Evolutionary conservation across 139 green algal species (phyloP).

Genomic region (Nannochloris sp.): DNA sequence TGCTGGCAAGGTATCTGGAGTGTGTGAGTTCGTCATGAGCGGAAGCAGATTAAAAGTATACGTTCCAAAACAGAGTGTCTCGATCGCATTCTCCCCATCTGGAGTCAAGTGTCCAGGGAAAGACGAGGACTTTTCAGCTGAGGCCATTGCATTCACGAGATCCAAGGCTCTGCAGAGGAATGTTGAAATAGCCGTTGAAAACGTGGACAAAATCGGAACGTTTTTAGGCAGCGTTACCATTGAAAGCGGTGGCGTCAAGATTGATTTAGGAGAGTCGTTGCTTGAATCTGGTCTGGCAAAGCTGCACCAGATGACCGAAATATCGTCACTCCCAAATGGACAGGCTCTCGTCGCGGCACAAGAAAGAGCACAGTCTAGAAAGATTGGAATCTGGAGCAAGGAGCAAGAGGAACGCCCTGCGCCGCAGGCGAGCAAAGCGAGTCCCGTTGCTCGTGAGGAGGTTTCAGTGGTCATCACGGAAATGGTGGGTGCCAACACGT

Average conservation of each 20-base stretch:
- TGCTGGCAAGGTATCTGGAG: constrained; percentile 45
- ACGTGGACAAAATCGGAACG: constrained; percentile 79
- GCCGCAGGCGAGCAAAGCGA: not conserved
- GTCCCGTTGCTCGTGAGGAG: not conserved
- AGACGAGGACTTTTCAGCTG: constrained; percentile 73
- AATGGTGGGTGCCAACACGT: constrained; percentile 51
- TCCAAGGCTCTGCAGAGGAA: constrained; percentile 61
- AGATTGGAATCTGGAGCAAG: constrained; percentile 67
- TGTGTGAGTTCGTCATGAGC: constrained; percentile 79
- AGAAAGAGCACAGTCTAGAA: constrained; percentile 51
- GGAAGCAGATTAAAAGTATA: constrained; percentile 73
- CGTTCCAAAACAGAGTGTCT: constrained; percentile 79
- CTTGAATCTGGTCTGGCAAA: constrained; percentile 66
- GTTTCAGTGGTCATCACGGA: constrained; percentile 74
- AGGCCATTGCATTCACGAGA: constrained; percentile 77
- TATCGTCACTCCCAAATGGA: constrained; percentile 21
- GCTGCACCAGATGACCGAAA: constrained; percentile 64
- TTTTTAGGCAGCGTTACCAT: constrained; percentile 74
- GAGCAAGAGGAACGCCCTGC: constrained; percentile 4
- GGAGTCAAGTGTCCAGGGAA: constrained; percentile 63
- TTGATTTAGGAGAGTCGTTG: constrained; percentile 63
- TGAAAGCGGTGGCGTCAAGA: constrained; percentile 11
- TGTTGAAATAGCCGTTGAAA: constrained; percentile 60
- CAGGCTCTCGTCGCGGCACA: constrained; percentile 56
- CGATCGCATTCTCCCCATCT: constrained; percentile 77